Base-by-base conservation (phyloP, 192 early-diverging fungal species). In the Backusella macrospora region DNA sequence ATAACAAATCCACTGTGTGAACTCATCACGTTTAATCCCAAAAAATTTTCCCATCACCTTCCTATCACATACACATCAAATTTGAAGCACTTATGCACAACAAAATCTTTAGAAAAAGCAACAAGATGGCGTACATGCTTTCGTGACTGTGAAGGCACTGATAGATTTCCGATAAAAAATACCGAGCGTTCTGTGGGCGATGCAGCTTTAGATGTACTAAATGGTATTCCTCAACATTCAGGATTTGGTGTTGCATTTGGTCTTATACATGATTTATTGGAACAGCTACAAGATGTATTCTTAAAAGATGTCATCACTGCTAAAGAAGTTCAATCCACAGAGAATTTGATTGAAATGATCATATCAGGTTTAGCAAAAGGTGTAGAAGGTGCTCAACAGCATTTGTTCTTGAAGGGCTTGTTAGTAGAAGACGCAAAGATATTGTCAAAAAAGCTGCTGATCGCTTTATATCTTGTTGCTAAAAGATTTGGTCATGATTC, bases 81-180 rank as follows among this genome's bases (percentile, higher is more conserved):
- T 4, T 46, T 15, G 46, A 44, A 45, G 13, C 29, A 59, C 21
- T 21, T 63, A 34, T 64, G 43, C 40, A 63, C 52, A n/a, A 18
- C 62, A 45, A 62, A 23, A 14, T 72, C 29, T 18, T 23, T 72
- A 3, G 71, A 72, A 16, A 62, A 62, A 23, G 59, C 71, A 6
- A 62, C 62, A 55, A 39, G 71, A 43, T 72, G 71, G 71, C 55
- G 71, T 38, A 72, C 71, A 14, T 72, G 71, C 44, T 62, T 72
- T 21, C 71, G 71, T 18, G 71, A 72, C n/a, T 64, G 71, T 37
- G 59, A 72, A 16, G 71, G 71, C 18, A 72, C 71, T 26, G 71
- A 72, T 44, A 44, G 34, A 29, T 63, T 72, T 45, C 71, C 55
- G 3, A 42, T 72, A 23, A 45, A 29, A 29, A 40, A 64, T 23